These are phyloP conservation scores for Priceomyces castillae DNA, from an alignment of 805 yeast species.

Conservation along the genomic window DNA sequence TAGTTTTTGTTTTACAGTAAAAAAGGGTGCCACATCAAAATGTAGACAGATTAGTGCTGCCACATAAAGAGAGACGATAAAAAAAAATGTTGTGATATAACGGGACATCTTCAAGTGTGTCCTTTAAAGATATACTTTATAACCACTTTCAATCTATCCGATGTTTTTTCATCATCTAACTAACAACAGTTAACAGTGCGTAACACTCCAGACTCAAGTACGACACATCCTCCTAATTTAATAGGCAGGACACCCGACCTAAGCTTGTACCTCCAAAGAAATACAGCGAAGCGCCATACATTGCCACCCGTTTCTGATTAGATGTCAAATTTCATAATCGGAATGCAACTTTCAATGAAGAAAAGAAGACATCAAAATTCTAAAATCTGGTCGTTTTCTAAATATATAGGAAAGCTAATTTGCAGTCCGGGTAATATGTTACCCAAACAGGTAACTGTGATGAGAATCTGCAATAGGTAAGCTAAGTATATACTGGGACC, in stretches of 20 bases:
- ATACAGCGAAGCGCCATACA: slow-evolving; percentile 3
- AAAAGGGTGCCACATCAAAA: not conserved
- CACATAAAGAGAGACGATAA: not conserved
- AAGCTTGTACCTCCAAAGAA: slow-evolving; percentile 24
- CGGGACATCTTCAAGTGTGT: slow-evolving; percentile 42
- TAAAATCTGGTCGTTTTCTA: slow-evolving; percentile 2
- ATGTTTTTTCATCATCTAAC: slow-evolving; percentile 25
- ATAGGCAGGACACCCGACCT: slow-evolving; percentile 32
- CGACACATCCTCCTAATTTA: slow-evolving; percentile 34
- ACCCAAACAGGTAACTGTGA: too few species aligned
- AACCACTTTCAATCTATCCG: slow-evolving; percentile 43
- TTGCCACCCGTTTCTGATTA: slow-evolving; percentile 15
- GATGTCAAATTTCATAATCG: slow-evolving; percentile 31
- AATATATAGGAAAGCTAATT: slow-evolving; percentile 5
- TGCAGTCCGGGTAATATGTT: not conserved
- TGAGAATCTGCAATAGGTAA: not conserved
- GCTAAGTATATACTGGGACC: not conserved
- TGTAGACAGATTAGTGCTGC: not conserved
- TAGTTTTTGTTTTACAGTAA: too few species aligned
- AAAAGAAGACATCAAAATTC: slow-evolving; percentile 10
- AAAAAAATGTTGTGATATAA: slow-evolving; percentile 37
- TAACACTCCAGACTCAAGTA: slow-evolving; percentile 11
- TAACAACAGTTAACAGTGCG: slow-evolving; percentile 17
- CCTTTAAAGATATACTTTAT: slow-evolving; percentile 39
- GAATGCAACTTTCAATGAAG: slow-evolving; percentile 38